These are phyloP conservation scores for Anethum foeniculum DNA, from an alignment of 140 eudicot species.

Conservation along the genomic window DNA sequence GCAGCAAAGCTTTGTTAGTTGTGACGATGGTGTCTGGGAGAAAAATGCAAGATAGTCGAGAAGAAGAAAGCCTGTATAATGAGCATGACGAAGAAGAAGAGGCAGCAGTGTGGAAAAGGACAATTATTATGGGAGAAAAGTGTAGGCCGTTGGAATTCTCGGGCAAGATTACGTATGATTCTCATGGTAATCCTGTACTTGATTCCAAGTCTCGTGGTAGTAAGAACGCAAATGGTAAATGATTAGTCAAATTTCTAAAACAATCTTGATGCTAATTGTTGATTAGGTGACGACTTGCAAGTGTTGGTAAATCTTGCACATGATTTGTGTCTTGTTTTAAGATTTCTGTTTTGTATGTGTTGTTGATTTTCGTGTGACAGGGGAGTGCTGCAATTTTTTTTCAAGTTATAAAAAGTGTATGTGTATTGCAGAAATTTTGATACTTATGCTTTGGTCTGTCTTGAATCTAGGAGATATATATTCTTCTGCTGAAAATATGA, in stretches of 20 bases:
- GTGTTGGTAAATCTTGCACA: neutral
- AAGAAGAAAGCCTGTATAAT: conserved; percentile 11
- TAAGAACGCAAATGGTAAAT: neutral
- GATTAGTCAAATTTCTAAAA: neutral
- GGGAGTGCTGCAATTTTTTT: neutral
- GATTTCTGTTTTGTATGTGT: neutral
- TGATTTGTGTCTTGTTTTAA: neutral
- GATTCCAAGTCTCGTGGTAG: conserved; percentile 2
- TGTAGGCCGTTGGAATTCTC: conserved; percentile 78
- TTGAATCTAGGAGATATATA: too few species aligned
- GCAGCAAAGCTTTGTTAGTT: conserved; percentile 54
- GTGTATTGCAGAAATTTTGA: too few species aligned
- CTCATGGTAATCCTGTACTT: conserved; percentile 49
- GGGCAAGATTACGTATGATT: conserved; percentile 57
- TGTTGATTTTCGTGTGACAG: neutral
- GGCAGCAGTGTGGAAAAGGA: conserved; percentile 70
- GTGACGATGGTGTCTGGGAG: conserved; percentile 65
- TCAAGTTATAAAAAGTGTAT: too few species aligned
- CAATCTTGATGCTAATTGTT: too few species aligned
- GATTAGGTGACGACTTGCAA: neutral
- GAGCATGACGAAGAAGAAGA: conserved; percentile 21
- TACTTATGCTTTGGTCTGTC: too few species aligned
- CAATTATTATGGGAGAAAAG: conserved; percentile 67
- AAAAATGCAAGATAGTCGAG: conserved; percentile 35
- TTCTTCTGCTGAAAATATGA: too few species aligned